A percentile compares a stretch with the other conserved stretches of the same genome.
Conservation (phyloP, 2,329 filamentous ascomycete genomes). For the Fusarium coicis region DNA sequence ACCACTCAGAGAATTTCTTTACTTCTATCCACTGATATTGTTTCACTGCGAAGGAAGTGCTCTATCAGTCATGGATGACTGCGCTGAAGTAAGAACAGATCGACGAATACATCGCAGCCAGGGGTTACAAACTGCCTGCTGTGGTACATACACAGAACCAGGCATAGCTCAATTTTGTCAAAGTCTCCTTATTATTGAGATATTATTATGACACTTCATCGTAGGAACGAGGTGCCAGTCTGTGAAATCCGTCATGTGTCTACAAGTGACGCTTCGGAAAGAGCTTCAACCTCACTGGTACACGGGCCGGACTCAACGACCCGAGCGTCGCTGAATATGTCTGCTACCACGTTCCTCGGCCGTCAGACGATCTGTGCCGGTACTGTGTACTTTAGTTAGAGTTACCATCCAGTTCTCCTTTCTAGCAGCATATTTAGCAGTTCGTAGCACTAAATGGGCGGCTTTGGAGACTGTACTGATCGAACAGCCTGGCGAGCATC, state of each 20-base stretch:
- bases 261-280: background rate
- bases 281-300: rapidly evolving
- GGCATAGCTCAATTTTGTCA: too few species aligned
- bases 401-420: background rate
- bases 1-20: rapidly evolving
- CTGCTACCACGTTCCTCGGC: background rate
- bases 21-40: background rate
- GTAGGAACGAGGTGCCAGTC: background rate
- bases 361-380: background rate
- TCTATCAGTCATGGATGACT: background rate
- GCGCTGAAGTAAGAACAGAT: rapidly evolving
- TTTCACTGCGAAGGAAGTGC: background rate
- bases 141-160: too few species aligned
- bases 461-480: background rate
- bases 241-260: too few species aligned
- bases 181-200: too few species aligned
- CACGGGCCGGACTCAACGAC: rapidly evolving
- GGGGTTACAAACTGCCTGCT: background rate
- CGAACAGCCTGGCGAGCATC: background rate
- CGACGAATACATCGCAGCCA: background rate
- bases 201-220: background rate
- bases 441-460: rapidly evolving
- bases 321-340: background rate
- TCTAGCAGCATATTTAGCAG: rapidly evolving
- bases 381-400: too few species aligned